These are phyloP conservation scores for Quercus lobata DNA, from an alignment of 331 rosid genomes.

Conservation along the genomic window DNA sequence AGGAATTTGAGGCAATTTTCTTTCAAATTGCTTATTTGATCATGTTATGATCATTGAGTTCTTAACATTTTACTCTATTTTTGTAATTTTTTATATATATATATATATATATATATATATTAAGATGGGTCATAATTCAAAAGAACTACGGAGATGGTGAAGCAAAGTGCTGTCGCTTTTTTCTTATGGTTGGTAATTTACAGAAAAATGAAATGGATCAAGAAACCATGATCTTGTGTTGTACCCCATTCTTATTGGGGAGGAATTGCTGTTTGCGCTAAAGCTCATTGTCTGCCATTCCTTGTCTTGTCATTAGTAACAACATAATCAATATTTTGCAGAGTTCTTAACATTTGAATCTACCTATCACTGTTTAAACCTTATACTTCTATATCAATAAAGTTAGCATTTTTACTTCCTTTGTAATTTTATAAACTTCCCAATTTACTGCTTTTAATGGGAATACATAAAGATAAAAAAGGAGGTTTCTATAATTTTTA, in stretches of 20 bases:
- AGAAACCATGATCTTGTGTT: neutral
- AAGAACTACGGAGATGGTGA: neutral
- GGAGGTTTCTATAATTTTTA: neutral
- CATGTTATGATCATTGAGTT: neutral
- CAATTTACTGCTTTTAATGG: neutral
- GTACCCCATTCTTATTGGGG: neutral
- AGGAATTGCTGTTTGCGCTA: neutral
- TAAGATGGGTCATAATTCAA: neutral
- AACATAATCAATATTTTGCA: neutral
- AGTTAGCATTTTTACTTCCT: neutral
- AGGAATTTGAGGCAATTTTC: too few relatives aligned
- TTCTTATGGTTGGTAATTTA: neutral
- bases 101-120: too few relatives aligned
- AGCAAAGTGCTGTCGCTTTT: neutral
- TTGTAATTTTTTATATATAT: neutral
- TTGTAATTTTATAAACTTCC: neutral
- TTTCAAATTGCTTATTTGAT: neutral
- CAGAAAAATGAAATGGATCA: neutral
- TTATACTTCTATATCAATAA: neutral
- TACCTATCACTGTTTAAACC: neutral
- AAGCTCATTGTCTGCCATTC: neutral
- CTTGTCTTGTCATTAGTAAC: neutral
- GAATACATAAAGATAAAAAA: neutral
- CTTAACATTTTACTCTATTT: neutral
- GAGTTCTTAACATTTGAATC: neutral